Percentiles rank a stretch among this genome's conserved stretches.
These are phyloP conservation scores for Melampsora larici-populina DNA, from an alignment of 1,284 basidiomycete genomes.

Conservation along the genomic window DNA sequence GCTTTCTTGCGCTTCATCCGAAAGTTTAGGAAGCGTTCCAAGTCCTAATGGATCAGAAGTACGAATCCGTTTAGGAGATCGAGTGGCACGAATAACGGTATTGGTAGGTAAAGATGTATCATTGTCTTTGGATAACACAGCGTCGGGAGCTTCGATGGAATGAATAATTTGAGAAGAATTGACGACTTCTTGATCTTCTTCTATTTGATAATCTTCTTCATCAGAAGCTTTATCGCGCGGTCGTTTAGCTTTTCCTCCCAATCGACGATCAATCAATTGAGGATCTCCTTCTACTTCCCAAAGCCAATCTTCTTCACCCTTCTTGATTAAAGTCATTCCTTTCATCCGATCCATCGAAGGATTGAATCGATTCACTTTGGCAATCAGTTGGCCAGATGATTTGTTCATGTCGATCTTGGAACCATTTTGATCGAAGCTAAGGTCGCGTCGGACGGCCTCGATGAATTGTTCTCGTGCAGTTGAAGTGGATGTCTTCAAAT, in stretches of 20 bases:
- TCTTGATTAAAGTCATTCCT: constrained; percentile 20
- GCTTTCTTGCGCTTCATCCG: neutral
- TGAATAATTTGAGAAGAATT: too few species aligned
- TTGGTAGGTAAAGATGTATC: too few species aligned
- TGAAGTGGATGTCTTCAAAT: neutral
- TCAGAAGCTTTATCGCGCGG: constrained; percentile 26
- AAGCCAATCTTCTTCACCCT: constrained; percentile 15
- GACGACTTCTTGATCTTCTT: neutral
- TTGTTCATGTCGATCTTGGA: neutral
- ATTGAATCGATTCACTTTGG: constrained; percentile 31
- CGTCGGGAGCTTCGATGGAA: neutral
- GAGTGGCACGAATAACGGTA: neutral
- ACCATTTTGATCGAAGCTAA: neutral
- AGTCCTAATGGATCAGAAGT: constrained; percentile 22
- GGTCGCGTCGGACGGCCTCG: neutral
- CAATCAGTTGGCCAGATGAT: constrained; percentile 10
- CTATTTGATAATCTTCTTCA: constrained; percentile 1
- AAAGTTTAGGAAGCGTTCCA: neutral
- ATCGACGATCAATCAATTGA: constrained; percentile 36
- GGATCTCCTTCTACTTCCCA: constrained; percentile 35
- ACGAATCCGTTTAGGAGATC: constrained; percentile 27
- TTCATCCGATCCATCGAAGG: constrained; percentile 32
- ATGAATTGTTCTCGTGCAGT: neutral
- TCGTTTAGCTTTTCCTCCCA: constrained; percentile 34
- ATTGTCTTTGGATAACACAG: neutral